Evolutionary conservation across 371 early-diverging fungal species (phyloP), one percentile per base, ranked within the genome.

Genomic region (Syncephalis plumigaleata): DNA sequence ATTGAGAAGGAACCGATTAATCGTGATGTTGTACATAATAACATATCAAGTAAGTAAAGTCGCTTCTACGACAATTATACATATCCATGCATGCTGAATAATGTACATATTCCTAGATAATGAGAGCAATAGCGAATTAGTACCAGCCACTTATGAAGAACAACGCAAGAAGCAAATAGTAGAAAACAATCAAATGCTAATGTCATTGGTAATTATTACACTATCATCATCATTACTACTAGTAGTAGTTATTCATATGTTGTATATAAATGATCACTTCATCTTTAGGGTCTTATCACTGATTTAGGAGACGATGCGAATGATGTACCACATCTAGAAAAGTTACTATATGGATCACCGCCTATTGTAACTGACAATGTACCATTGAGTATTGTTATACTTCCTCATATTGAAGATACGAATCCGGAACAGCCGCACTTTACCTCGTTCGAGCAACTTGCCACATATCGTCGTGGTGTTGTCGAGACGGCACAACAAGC

Each of bases 241-340:
- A n/a, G n/a, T n/a, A n/a, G n/a, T n/a, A n/a, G n/a, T n/a, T n/a
- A n/a, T n/a, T n/a, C n/a, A n/a, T n/a, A n/a, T n/a, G n/a, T n/a
- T n/a, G n/a, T n/a, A n/a, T n/a, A n/a, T n/a, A n/a, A n/a, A n/a
- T n/a, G n/a, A n/a, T n/a, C n/a, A n/a, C n/a, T n/a, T 36, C 16
- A 50, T 17, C 27, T 31, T 3, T 45, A 76, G 66, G 87, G 87
- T 0, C 57, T 88, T 23, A 75, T 81, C 3, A 83, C 87, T 1
- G 88, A 85, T 38, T 53, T 87, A 22, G 74, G 79, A 52, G 84
- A 84, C 47, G 73, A 79, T 18, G 71, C 79, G 1, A 75, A 78
- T 31, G 87, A 87, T 55, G 61, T 73, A 16, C 66, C 76, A 3
- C 81, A 85, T 52, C 73, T 76, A 47, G 75, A 68, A 18, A 75